Evolutionary conservation across 768 basidiomycete genomes (phyloP).

Genomic region (Coprinopsis sp.): DNA sequence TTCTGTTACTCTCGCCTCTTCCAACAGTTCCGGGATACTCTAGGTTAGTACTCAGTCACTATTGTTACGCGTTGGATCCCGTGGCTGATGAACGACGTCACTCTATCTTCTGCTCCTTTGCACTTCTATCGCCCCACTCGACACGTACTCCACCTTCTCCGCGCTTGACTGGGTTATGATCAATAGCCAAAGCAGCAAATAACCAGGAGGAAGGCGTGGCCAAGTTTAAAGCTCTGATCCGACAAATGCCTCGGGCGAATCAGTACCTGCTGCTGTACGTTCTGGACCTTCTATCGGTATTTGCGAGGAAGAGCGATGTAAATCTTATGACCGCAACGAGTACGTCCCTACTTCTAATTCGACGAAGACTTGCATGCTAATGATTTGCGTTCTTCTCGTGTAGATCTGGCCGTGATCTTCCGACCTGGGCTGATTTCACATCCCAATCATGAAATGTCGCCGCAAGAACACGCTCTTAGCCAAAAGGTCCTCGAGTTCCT

Average conservation of each 20-base stretch:
- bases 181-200: slow-evolving; percentile 58
- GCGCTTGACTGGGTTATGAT: background rate
- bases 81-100: slow-evolving; percentile 14
- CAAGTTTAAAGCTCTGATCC: slow-evolving; percentile 81
- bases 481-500: slow-evolving; percentile 93
- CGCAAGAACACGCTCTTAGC: slow-evolving; percentile 79
- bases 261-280: slow-evolving; percentile 98
- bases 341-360: slow-evolving; percentile 36
- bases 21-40: slow-evolving; percentile 73
- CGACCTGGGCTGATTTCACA: slow-evolving; percentile 92
- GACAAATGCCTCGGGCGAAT: slow-evolving; percentile 79
- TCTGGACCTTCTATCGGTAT: slow-evolving; percentile 91
- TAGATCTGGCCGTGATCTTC: slow-evolving; percentile 96
- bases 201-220: slow-evolving; percentile 70
- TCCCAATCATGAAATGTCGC: slow-evolving; percentile 80
- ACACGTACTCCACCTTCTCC: background rate
- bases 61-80: slow-evolving; percentile 2
- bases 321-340: slow-evolving; percentile 96
- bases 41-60: slow-evolving; percentile 51
- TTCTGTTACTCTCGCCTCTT: slow-evolving; percentile 7
- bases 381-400: background rate
- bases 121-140: background rate
- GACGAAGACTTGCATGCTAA: background rate
- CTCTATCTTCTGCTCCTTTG: slow-evolving; percentile 14
- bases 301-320: slow-evolving; percentile 84